Evolutionary conservation across 129 eudicot species (phyloP).

Genomic region (Escallonia herrerae): DNA sequence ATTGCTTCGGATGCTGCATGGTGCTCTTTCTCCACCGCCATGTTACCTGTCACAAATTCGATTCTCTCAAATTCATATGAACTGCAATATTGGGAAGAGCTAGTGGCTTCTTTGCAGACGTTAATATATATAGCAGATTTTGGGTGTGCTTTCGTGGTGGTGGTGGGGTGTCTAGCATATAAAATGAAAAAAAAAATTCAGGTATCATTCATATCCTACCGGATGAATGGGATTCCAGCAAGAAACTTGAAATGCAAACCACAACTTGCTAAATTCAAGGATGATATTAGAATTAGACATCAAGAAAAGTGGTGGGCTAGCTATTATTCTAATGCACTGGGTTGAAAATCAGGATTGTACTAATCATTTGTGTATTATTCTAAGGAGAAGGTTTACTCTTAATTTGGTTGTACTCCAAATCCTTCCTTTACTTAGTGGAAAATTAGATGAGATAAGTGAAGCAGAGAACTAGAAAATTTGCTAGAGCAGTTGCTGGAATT

Average conservation of each 20-base stretch:
- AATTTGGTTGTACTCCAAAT: background rate
- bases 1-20: constrained; percentile 35
- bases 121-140: too few relatives aligned
- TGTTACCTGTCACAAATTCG: background rate
- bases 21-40: constrained; percentile 38
- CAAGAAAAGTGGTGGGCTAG: constrained; percentile 43
- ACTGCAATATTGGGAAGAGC: constrained; percentile 1
- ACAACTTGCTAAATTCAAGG: constrained; percentile 42
- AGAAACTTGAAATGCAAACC: constrained; percentile 42
- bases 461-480: background rate
- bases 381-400: background rate
- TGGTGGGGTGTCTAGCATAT: too few relatives aligned
- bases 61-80: background rate
- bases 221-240: constrained; percentile 30
- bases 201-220: constrained; percentile 8
- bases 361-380: background rate
- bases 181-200: constrained; percentile 4
- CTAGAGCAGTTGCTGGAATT: too few relatives aligned
- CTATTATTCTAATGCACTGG: background rate
- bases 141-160: too few relatives aligned
- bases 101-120: background rate
- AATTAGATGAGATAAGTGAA: background rate
- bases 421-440: background rate
- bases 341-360: constrained; percentile 7
- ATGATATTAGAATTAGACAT: constrained; percentile 40